These are phyloP conservation scores for Monosporascus sp. DNA, from an alignment of 2,329 filamentous ascomycete species.

Conservation along the genomic window DNA sequence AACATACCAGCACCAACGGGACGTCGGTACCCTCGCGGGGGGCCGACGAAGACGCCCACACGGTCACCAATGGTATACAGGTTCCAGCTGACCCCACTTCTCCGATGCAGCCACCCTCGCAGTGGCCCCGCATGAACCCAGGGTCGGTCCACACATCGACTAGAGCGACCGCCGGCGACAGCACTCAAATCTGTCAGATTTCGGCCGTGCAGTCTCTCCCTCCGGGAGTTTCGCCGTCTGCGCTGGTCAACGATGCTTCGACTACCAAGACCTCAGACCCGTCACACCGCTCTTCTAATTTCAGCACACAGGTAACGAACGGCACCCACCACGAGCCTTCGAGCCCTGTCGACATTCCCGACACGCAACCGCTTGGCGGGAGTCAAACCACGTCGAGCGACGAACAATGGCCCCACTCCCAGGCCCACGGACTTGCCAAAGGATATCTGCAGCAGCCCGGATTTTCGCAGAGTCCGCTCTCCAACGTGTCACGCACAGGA, in stretches of 20 bases:
- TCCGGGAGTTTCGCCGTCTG: slow-evolving; percentile 52
- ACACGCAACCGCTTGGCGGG: slow-evolving; percentile 41
- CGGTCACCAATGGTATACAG: slow-evolving; percentile 49
- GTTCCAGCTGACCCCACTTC: slow-evolving; percentile 34
- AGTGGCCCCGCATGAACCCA: slow-evolving; percentile 28
- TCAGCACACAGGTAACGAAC: slow-evolving; percentile 69
- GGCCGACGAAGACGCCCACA: slow-evolving; percentile 52
- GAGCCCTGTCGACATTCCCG: slow-evolving; percentile 36
- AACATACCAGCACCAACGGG: slow-evolving; percentile 48
- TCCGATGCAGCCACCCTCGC: slow-evolving; percentile 45
- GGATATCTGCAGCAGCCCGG: slow-evolving; percentile 32
- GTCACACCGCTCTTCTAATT: slow-evolving; percentile 57
- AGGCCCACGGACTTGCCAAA: slow-evolving; percentile 45
- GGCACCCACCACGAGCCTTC: slow-evolving; percentile 48
- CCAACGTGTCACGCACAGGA: slow-evolving; percentile 31
- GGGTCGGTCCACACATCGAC: slow-evolving; percentile 29
- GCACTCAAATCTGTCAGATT: slow-evolving; percentile 58
- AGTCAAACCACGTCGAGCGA: slow-evolving; percentile 47
- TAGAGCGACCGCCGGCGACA: slow-evolving; percentile 37
- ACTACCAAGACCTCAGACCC: slow-evolving; percentile 85
- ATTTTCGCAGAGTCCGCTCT: slow-evolving; percentile 15
- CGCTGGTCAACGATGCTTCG: slow-evolving; percentile 75
- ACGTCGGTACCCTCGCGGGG: slow-evolving; percentile 43
- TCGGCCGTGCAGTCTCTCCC: slow-evolving; percentile 55
- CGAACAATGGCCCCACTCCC: slow-evolving; percentile 53